phyloP scores from a whole-genome alignment of 139 green algal species.

The Chlorella vulgaris region DNA sequence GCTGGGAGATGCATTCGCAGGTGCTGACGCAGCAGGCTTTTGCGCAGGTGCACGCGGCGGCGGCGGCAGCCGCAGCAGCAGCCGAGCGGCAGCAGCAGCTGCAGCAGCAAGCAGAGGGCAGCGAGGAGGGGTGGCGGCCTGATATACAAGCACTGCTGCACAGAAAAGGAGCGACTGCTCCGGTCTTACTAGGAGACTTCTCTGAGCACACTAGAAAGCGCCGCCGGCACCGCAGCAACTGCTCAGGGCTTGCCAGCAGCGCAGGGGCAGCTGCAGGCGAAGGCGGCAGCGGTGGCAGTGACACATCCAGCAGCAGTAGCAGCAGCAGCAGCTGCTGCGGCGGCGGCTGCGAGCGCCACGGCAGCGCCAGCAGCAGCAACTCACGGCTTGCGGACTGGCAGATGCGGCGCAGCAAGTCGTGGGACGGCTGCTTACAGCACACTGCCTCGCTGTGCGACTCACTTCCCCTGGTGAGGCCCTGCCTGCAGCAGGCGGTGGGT shows the following conservation, averaged over 20 bases:
- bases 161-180: too few relatives aligned
- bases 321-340: neutral
- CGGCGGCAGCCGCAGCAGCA: neutral
- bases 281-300: neutral
- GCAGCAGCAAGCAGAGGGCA: neutral
- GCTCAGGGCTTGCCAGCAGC: neutral
- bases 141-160: conserved; percentile 10
- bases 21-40: conserved; percentile 13
- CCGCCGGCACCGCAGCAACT: neutral
- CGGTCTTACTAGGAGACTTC: too few relatives aligned
- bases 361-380: neutral
- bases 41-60: conserved; percentile 9
- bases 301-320: neutral
- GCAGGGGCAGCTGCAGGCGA: too few relatives aligned
- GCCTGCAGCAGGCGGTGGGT: neutral
- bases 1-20: conserved; percentile 27
- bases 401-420: conserved; percentile 34
- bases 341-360: neutral
- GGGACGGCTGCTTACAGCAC: conserved; percentile 33
- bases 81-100: neutral
- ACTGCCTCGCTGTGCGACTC: neutral
- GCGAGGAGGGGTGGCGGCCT: neutral
- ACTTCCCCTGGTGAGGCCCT: neutral
- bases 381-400: conserved; percentile 19
- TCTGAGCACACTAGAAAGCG: too few relatives aligned